These are phyloP conservation scores for Plasmopara halstedii DNA, from an alignment of 352 stramenopile species.

Conservation along the genomic window DNA sequence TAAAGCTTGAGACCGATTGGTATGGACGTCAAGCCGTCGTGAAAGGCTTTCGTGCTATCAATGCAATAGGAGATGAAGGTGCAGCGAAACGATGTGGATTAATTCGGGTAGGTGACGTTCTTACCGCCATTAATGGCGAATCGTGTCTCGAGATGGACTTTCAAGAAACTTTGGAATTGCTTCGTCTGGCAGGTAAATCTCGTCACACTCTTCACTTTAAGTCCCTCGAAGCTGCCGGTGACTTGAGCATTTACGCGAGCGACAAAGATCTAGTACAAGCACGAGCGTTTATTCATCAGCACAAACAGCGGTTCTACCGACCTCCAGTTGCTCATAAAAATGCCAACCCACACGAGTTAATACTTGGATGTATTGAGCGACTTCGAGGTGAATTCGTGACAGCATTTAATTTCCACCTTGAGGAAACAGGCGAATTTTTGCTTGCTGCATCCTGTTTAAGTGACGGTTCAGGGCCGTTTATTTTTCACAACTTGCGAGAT, in stretches of 20 bases:
- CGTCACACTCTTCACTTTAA: conserved; percentile 68
- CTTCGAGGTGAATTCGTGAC: conserved; percentile 70
- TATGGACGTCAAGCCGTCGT: conserved; percentile 66
- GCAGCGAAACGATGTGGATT: conserved; percentile 47
- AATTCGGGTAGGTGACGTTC: conserved; percentile 60
- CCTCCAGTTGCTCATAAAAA: conserved; percentile 11
- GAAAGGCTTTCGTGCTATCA: conserved; percentile 53
- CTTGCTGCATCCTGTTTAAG: conserved; percentile 61
- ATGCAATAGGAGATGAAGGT: conserved; percentile 36
- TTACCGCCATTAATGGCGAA: conserved; percentile 63
- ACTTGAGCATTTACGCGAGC: conserved; percentile 57
- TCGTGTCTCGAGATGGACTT: conserved; percentile 69
- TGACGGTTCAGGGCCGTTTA: conserved; percentile 56
- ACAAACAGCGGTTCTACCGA: conserved; percentile 74
- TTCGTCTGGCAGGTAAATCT: conserved; percentile 33
- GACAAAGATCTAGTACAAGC: conserved; percentile 57
- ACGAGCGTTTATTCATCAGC: conserved; percentile 66
- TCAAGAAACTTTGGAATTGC: conserved; percentile 38
- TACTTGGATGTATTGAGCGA: conserved; percentile 66
- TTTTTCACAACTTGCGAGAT: conserved; percentile 82
- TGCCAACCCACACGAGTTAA: conserved; percentile 22
- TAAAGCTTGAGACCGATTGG: conserved; percentile 70
- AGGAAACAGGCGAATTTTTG: conserved; percentile 76
- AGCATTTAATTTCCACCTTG: conserved; percentile 74
- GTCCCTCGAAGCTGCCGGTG: conserved; percentile 50